Conservation (phyloP, 2,329 filamentous ascomycete species). For the Fusarium fracticaudum region DNA sequence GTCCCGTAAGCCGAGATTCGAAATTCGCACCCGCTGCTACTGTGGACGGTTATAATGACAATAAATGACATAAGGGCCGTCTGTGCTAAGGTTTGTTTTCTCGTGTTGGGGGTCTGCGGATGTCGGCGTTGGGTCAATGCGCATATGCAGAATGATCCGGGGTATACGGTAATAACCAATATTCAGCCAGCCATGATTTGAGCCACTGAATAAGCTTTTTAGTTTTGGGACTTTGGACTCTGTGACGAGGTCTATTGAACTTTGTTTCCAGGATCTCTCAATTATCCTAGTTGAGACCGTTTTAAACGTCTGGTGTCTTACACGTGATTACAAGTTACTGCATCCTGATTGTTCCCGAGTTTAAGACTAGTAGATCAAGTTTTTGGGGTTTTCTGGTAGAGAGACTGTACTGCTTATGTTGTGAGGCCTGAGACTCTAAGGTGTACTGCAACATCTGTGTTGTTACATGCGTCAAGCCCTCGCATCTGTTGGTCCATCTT, state of each 20-base stretch:
- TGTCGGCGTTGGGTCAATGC: neutral
- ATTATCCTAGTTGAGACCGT: neutral
- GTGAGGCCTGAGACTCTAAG: neutral
- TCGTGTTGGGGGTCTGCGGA: neutral
- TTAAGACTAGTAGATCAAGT: neutral
- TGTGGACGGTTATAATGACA: neutral
- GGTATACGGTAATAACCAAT: neutral
- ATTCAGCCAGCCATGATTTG: neutral
- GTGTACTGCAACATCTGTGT: neutral
- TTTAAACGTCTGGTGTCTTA: neutral
- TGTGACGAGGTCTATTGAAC: neutral
- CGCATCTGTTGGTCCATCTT: neutral
- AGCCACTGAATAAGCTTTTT: neutral
- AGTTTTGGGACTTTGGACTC: neutral
- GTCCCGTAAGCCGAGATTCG: neutral
- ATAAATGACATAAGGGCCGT: neutral
- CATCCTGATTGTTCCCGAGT: neutral
- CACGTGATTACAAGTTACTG: neutral
- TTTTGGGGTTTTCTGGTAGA: fast-evolving
- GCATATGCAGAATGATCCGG: neutral
- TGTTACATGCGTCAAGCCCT: neutral
- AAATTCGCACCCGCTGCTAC: neutral
- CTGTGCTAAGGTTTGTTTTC: neutral
- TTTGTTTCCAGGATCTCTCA: neutral
- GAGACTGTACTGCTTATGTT: neutral